These are phyloP conservation scores for Diplodia corticola DNA, from an alignment of 2,329 filamentous ascomycete species.

Conservation along the genomic window DNA sequence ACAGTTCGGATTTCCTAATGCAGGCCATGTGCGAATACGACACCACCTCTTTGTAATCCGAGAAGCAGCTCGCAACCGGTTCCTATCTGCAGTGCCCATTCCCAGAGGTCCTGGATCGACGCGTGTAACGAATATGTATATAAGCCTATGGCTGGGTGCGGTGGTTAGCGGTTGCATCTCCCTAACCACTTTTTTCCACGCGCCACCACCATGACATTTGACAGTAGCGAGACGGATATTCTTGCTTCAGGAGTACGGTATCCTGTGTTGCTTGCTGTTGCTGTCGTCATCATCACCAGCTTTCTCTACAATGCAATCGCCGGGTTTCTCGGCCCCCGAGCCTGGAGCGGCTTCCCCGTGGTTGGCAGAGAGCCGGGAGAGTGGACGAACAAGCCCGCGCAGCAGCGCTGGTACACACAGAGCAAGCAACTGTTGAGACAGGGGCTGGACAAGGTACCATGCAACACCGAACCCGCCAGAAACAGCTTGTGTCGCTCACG, in stretches of 20 bases:
- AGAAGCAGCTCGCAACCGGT: neutral
- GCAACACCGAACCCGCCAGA: neutral
- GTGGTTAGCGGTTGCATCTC: no score
- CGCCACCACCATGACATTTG: neutral
- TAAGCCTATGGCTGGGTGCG: neutral
- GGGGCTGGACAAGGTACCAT: neutral
- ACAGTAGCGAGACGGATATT: neutral
- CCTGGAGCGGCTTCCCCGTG: neutral
- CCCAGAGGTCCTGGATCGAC: neutral
- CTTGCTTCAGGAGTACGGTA: neutral
- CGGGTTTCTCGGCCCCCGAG: neutral
- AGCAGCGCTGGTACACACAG: neutral
- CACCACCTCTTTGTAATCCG: neutral
- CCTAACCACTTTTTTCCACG: neutral
- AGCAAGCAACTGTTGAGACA: neutral
- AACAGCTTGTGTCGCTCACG: neutral
- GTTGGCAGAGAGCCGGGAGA: slow-evolving; percentile 7
- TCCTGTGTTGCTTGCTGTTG: neutral
- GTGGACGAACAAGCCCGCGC: neutral
- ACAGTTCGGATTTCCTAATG: neutral
- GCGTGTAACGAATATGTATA: neutral
- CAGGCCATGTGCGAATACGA: neutral
- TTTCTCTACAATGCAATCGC: neutral
- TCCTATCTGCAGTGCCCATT: neutral
- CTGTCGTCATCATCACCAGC: neutral